Percentiles rank a stretch among this genome's conserved stretches.
These are phyloP conservation scores for Otatea glauca DNA, from an alignment of 176 grass and related monocot genomes.

Conservation along the genomic window DNA sequence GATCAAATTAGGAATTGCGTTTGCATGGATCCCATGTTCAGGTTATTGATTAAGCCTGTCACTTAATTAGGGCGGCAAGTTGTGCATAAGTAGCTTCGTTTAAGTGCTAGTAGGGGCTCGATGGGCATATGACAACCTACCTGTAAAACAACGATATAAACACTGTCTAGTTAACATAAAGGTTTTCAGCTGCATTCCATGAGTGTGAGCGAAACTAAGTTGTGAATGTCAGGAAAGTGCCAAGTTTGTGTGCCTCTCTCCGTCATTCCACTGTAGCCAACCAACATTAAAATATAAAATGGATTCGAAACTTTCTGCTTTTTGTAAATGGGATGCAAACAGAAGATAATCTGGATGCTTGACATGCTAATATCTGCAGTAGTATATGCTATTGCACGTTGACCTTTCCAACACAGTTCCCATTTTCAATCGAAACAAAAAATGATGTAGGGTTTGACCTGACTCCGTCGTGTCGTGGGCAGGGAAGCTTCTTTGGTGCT, in stretches of 20 bases:
- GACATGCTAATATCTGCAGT: background rate
- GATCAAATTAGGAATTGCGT: background rate
- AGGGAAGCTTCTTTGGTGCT: background rate
- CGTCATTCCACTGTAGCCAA: background rate
- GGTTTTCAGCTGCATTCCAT: background rate
- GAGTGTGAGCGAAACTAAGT: background rate
- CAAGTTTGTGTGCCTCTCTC: background rate
- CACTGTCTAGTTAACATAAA: background rate
- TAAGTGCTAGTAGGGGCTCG: background rate
- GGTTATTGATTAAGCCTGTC: background rate
- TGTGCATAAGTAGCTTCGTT: background rate
- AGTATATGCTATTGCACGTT: background rate
- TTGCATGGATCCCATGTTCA: background rate
- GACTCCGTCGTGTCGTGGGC: background rate
- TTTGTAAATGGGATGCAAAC: background rate
- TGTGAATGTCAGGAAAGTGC: background rate
- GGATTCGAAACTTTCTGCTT: background rate
- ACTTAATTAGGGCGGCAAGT: background rate
- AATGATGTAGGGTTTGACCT: slow-evolving; percentile 21
- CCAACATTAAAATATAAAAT: background rate
- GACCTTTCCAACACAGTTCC: background rate
- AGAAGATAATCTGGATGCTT: background rate
- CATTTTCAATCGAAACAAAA: background rate
- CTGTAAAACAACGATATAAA: background rate
- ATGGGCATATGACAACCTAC: background rate